Conservation (phyloP, 768 basidiomycete species). For the Boletus subcaerulescens region DNA sequence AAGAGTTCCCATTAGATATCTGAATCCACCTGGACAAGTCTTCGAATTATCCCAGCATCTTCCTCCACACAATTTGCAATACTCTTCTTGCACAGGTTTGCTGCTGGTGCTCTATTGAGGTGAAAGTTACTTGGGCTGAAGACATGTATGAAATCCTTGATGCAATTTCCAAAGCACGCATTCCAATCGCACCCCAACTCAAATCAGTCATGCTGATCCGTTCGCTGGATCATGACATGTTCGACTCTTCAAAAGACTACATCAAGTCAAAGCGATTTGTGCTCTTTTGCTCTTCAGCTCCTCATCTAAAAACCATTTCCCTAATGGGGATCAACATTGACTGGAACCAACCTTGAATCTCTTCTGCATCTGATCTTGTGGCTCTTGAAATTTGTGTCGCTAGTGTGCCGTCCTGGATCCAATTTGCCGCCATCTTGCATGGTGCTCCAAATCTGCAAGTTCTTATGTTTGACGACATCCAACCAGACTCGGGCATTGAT, state of each 20-base stretch:
- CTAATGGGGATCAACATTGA: not conserved
- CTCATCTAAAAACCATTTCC: not conserved
- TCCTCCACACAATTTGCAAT: not conserved
- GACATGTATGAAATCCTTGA: not conserved
- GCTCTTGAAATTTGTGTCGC: not conserved
- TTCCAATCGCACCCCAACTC: not conserved
- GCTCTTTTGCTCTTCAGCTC: not conserved
- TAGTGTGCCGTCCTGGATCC: not conserved
- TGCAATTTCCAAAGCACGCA: not conserved
- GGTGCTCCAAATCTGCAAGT: not conserved
- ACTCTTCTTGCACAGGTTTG: not conserved
- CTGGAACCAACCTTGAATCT: not conserved
- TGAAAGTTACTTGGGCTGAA: accelerated
- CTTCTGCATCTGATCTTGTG: not conserved
- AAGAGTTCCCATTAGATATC: not conserved
- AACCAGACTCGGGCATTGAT: too few species aligned
- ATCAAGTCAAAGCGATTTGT: too few species aligned
- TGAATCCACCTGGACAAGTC: not conserved
- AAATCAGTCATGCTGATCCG: not conserved
- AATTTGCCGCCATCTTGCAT: not conserved
- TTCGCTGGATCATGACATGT: not conserved
- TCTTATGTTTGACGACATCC: not conserved
- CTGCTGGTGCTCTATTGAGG: not conserved
- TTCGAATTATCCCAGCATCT: not conserved
- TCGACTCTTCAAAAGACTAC: too few species aligned